Evolutionary conservation across 495 filamentous ascomycete genomes (phyloP).

Genomic region (Penicillium cataractarum): DNA sequence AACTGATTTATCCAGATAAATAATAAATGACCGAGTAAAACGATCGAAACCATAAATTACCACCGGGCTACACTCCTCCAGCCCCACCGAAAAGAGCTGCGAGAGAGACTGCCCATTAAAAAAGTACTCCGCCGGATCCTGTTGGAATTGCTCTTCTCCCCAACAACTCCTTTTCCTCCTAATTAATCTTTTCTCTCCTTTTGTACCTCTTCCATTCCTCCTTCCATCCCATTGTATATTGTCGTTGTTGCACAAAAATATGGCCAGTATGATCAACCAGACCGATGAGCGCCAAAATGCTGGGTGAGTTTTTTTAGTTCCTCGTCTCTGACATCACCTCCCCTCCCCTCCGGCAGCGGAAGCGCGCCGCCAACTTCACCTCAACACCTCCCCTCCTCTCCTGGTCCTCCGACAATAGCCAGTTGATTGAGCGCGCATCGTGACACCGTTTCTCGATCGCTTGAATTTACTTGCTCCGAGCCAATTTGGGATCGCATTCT

Average conservation of each 20-base stretch:
- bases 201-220: slow-evolving; percentile 23
- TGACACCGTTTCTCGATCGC: background rate
- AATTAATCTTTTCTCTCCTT: slow-evolving; percentile 18
- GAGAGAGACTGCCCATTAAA: slow-evolving; percentile 36
- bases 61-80: slow-evolving; percentile 7
- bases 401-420: slow-evolving; percentile 8
- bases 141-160: slow-evolving; percentile 20
- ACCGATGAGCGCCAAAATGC: slow-evolving; percentile 61
- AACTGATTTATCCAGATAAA: slow-evolving; percentile 8
- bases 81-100: slow-evolving; percentile 34
- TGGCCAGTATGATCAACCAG: slow-evolving; percentile 68
- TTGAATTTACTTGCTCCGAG: background rate
- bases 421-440: background rate
- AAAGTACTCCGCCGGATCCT: slow-evolving; percentile 48
- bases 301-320: slow-evolving; percentile 59
- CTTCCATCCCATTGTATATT: slow-evolving; percentile 19
- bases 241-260: slow-evolving; percentile 45
- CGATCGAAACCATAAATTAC: slow-evolving; percentile 18
- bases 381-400: slow-evolving; percentile 20
- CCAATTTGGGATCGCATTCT: slow-evolving; percentile 4
- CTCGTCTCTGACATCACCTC: slow-evolving; percentile 53
- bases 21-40: slow-evolving; percentile 20
- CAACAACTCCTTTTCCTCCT: slow-evolving; percentile 22
- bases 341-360: slow-evolving; percentile 36
- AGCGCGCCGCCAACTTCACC: slow-evolving; percentile 23